Percentiles rank a stretch among this genome's conserved stretches.
phyloP scores from a whole-genome alignment of 2,329 filamentous ascomycete species.

The Colletotrichum falcatum region DNA sequence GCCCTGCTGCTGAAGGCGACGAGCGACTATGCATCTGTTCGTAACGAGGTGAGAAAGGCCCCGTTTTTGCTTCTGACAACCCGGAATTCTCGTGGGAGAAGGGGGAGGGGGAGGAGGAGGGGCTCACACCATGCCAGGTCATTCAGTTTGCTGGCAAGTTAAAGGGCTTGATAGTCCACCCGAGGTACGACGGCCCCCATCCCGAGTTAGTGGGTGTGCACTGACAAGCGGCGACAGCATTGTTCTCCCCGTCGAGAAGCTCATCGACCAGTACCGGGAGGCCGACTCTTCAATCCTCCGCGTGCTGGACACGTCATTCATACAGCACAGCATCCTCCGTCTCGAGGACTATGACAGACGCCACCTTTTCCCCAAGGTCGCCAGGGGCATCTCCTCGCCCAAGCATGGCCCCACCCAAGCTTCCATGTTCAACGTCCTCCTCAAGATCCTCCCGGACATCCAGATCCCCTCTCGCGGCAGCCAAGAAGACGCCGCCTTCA shows the following conservation, averaged over 20 bases:
- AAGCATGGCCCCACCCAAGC: slow-evolving; percentile 53
- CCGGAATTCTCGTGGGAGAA: neutral
- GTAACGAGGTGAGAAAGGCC: slow-evolving; percentile 51
- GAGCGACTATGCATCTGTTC: slow-evolving; percentile 83
- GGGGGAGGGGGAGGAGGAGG: neutral
- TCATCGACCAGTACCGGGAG: slow-evolving; percentile 89
- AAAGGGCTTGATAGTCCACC: slow-evolving; percentile 31
- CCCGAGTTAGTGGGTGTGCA: neutral
- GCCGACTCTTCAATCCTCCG: slow-evolving; percentile 79
- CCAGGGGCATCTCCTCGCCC: slow-evolving; percentile 71
- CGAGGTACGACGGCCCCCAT: slow-evolving; percentile 6
- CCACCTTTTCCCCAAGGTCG: slow-evolving; percentile 76
- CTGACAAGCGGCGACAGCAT: slow-evolving; percentile 60
- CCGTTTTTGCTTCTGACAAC: neutral
- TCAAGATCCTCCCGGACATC: slow-evolving; percentile 79
- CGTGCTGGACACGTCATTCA: slow-evolving; percentile 89
- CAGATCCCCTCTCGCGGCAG: slow-evolving; percentile 81
- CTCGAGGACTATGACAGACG: slow-evolving; percentile 71
- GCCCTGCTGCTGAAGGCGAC: slow-evolving; percentile 88
- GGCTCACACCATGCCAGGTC: slow-evolving; percentile 19
- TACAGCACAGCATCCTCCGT: slow-evolving; percentile 79
- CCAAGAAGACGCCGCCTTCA: slow-evolving; percentile 79
- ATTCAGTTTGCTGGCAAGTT: slow-evolving; percentile 37
- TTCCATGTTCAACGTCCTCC: slow-evolving; percentile 83
- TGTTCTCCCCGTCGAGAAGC: slow-evolving; percentile 83